Conservation (phyloP, 345 rosid species). For the Conringia planisiliqua region DNA sequence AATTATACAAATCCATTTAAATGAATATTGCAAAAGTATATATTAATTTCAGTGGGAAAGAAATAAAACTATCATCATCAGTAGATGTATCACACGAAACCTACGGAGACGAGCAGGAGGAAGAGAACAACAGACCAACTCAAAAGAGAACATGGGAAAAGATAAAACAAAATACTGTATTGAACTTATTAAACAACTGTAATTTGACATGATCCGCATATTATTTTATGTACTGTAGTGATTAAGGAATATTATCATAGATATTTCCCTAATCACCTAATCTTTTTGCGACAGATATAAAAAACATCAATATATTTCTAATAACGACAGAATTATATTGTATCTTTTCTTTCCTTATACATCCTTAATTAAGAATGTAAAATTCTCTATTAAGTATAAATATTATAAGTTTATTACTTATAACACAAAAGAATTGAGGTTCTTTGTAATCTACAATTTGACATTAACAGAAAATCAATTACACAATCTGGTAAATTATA, state of each 20-base stretch:
- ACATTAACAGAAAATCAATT: neutral
- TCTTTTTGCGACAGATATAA: neutral
- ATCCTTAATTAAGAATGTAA: neutral
- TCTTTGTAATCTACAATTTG: neutral
- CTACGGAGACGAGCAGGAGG: slow-evolving; percentile 12
- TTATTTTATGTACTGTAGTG: neutral
- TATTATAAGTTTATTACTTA: neutral
- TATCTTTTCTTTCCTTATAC: neutral
- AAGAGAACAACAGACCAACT: slow-evolving; percentile 29
- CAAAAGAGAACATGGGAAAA: slow-evolving; percentile 17
- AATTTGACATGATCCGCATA: slow-evolving; percentile 15
- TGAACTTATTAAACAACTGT: slow-evolving; percentile 4
- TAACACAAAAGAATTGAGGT: neutral
- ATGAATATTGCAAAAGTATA: neutral
- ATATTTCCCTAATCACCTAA: neutral
- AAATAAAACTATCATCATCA: slow-evolving; percentile 2
- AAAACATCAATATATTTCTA: neutral
- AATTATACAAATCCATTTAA: neutral
- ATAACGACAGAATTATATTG: neutral
- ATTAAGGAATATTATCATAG: slow-evolving; percentile 8
- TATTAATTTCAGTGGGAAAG: neutral
- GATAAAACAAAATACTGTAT: slow-evolving; percentile 13
- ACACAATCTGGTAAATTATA: neutral
- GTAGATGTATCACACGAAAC: slow-evolving; percentile 10
- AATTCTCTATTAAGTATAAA: neutral